Evolutionary conservation across 176 grass and related monocot species (phyloP), one percentile per base, ranked within the genome.

Genomic region (Aegilops bicornis): DNA sequence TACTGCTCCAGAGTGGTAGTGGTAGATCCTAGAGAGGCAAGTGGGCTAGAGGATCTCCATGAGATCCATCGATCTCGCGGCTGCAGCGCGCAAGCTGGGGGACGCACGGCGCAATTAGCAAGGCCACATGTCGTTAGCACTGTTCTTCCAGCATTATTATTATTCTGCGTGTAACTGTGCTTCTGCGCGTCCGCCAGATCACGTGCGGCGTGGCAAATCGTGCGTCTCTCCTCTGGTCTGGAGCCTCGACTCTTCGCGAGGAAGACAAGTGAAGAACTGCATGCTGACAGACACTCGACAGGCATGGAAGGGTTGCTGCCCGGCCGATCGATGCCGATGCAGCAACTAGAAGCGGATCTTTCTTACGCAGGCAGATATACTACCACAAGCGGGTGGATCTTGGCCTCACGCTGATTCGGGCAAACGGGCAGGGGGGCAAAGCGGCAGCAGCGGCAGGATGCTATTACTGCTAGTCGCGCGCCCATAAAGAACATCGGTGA

Each of bases 401-500:
- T 47, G 77, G 35, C 0, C 12, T 73, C 1, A 43, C 37, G 17
- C 35, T 3, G 19, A 23, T 70, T 70, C 68, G 4, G 65, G 22
- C 2, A 16, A 69, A 75, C 68, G 59, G 8, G 59, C 54, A 79
- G 54, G 56, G 32, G 67, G 76, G 54, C 68, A 65, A 73, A 58
- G 43, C 66, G 45, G 66, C 39, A 58, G 58, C 16, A 47, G 39
- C 37, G 9, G 29, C 42, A 11, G 36, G 81, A 83, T 73, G 25
- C 48, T 64, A 22, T 19, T 36, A 36, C 6, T 17, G 15, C 15
- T 52, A 58, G 19, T 58, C 17, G 45, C 33, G 4, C 52, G 22
- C 33, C 47, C 81, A 42, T 82, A 81, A 81, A 76, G 47, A 76
- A 85, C 42, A 85, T 69, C 25, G 29, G 88, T 37, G 83, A 85